Base-by-base conservation (phyloP, 805 yeast species). In the Ascoidea asiatica region DNA sequence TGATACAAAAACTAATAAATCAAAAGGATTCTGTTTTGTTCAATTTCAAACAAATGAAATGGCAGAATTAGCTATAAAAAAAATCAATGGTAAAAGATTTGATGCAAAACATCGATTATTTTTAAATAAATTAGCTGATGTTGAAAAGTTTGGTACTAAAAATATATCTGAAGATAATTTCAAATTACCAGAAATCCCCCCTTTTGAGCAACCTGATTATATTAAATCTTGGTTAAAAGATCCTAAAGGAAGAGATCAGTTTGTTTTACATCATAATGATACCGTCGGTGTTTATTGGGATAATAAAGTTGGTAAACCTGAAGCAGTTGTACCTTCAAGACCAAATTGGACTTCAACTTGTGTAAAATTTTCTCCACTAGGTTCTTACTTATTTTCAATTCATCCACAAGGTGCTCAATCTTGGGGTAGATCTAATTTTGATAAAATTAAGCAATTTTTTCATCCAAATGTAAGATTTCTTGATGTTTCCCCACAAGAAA, bases 381-480 rank as follows among this genome's bases (percentile, higher is more conserved):
- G 99, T 63, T 79, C 90, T 11, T 89, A 78, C 58, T 64, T 90
- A 51, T 77, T 85, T 54, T 81, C 97, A 1, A 72, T 88, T 55
- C 97, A 90, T 65, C 87, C 87, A 43, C 95, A 86, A 65, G 97
- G 97, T 71, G 79, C 88, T 46, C 94, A 87, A 61, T 75, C 90
- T 21, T 92, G 97, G 95, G 98, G 97, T 59, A 97, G 97, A 49
- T 74, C 75, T 45, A 70, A 75, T 41, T 87, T 87, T 59, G 77
- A 73, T 50, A 73, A 83, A 55, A 68, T 87, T 54, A 77, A 73
- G 55, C 80, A 87, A 64, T 87, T 84, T 59, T 72, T 79, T 49
- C 99, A 92, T 61, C 89, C 86, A 47, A 86, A 86, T 57, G 96
- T 88, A 41, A 76, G 92, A 60, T 75, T 88, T 52, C 73, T 90